phyloP scores from a whole-genome alignment of 257 asterid species.

The Hygrophila difformis region DNA sequence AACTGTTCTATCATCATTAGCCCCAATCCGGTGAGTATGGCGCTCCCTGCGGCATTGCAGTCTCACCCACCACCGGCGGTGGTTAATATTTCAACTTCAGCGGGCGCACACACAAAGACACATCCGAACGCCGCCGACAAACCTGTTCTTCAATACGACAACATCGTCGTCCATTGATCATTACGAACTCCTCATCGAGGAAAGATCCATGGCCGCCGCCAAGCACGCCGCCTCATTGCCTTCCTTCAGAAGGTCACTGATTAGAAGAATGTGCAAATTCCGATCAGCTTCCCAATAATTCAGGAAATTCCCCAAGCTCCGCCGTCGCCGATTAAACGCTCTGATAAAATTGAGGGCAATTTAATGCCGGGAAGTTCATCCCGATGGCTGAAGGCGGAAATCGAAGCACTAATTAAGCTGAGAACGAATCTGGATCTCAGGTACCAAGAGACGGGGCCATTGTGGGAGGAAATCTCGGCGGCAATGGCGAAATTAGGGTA shows the following conservation, averaged over 20 bases:
- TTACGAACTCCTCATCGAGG: conserved; percentile 58
- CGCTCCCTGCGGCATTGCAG: conserved; percentile 10
- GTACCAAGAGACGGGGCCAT: conserved; percentile 49
- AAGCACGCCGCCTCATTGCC: conserved; percentile 5
- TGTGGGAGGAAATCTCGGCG: conserved; percentile 57
- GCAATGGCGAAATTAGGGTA: conserved; percentile 45
- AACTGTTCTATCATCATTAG: conserved; percentile 63
- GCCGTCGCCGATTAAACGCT: background rate
- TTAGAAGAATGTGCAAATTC: background rate
- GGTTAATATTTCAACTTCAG: too few species aligned
- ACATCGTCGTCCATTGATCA: conserved; percentile 54
- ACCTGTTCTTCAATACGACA: conserved; percentile 16
- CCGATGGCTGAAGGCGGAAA: conserved; percentile 58
- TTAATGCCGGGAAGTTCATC: background rate
- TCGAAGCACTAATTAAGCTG: conserved; percentile 41
- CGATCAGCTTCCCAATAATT: background rate
- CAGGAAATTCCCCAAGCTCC: background rate
- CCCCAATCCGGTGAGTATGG: conserved; percentile 25
- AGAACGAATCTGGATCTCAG: conserved; percentile 41
- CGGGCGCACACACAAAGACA: too few species aligned
- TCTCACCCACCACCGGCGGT: conserved; percentile 5
- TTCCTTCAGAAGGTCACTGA: conserved; percentile 5
- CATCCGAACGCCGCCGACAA: conserved; percentile 11
- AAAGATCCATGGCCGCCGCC: conserved; percentile 60
- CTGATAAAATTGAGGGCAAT: background rate